These are phyloP conservation scores for Russula ochroleuca DNA, from an alignment of 768 basidiomycete genomes.

Conservation along the genomic window DNA sequence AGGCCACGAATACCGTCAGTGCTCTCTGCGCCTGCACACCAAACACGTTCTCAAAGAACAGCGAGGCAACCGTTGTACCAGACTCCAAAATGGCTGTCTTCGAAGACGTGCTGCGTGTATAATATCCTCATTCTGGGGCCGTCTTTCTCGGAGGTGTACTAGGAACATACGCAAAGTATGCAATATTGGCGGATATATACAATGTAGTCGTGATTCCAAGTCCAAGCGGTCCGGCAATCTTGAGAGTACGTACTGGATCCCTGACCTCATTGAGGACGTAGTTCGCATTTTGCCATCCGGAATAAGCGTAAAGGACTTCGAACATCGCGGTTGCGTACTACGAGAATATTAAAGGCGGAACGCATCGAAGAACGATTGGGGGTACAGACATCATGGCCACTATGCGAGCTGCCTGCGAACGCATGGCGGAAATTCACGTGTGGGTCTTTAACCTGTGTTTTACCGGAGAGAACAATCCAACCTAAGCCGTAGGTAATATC, in stretches of 20 bases:
- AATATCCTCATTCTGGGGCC: background rate
- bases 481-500: slow-evolving; percentile 33
- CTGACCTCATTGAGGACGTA: slow-evolving; percentile 59
- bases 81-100: slow-evolving; percentile 46
- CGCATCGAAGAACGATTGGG: background rate
- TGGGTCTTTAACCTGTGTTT: slow-evolving; percentile 53
- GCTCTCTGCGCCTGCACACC: slow-evolving; percentile 49
- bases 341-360: background rate
- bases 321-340: slow-evolving; percentile 59
- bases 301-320: slow-evolving; percentile 49
- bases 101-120: slow-evolving; percentile 37
- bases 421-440: slow-evolving; percentile 53
- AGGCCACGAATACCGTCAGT: slow-evolving; percentile 53
- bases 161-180: slow-evolving; percentile 48
- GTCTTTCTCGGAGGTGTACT: background rate
- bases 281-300: slow-evolving; percentile 55
- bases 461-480: slow-evolving; percentile 57
- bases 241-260: slow-evolving; percentile 55
- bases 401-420: slow-evolving; percentile 53
- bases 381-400: slow-evolving; percentile 43
- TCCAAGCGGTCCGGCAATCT: slow-evolving; percentile 57
- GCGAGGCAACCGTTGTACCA: slow-evolving; percentile 53
- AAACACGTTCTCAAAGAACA: slow-evolving; percentile 59
- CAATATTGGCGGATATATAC: slow-evolving; percentile 54
- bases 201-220: slow-evolving; percentile 49